Evolutionary conservation across 179 eudicot genomes (phyloP).

Genomic region (Beta corolliflora): DNA sequence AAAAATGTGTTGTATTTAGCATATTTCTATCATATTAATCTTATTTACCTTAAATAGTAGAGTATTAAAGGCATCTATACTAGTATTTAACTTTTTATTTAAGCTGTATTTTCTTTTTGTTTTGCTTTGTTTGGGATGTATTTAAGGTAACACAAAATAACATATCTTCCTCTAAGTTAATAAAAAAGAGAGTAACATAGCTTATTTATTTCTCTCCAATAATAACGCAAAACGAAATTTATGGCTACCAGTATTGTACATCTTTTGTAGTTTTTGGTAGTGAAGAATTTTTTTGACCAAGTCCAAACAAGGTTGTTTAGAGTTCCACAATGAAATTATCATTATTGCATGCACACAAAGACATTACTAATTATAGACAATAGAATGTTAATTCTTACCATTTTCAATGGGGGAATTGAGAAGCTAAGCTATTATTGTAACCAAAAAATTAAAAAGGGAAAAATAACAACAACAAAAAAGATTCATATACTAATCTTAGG

Average conservation of each 20-base stretch:
- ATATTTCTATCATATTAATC: too few relatives aligned
- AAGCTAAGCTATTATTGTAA: not conserved
- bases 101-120: too few relatives aligned
- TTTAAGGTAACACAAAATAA: too few relatives aligned
- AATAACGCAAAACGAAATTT: not conserved
- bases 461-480: not conserved
- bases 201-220: too few relatives aligned
- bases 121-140: too few relatives aligned
- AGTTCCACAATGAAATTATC: not conserved
- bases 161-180: too few relatives aligned
- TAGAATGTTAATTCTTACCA: not conserved
- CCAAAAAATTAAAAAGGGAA: not conserved
- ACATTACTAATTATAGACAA: not conserved
- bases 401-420: not conserved
- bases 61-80: too few relatives aligned
- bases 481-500: not conserved
- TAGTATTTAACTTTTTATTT: too few relatives aligned
- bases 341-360: not conserved
- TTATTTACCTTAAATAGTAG: too few relatives aligned
- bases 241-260: not conserved
- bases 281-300: not conserved
- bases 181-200: too few relatives aligned
- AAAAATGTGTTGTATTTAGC: too few relatives aligned
- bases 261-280: not conserved
- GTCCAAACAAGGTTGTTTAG: slow-evolving; percentile 2